These are phyloP conservation scores for Chaetothyriales sp. DNA, from an alignment of 2,329 filamentous ascomycete genomes.

Conservation along the genomic window DNA sequence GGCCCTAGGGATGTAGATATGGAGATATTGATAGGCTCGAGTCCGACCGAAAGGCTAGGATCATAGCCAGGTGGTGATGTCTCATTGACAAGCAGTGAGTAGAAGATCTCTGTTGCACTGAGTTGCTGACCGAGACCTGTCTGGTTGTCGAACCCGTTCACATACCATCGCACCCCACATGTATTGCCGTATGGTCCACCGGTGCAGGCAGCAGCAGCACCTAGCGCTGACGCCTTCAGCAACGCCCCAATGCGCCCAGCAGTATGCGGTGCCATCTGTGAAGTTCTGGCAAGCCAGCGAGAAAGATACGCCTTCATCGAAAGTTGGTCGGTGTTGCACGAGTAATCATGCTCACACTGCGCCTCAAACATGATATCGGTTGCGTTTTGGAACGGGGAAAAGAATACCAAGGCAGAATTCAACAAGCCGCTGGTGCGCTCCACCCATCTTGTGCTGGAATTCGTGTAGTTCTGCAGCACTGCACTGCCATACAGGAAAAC, in stretches of 20 bases:
- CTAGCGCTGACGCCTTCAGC: conserved; percentile 42
- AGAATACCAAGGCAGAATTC: conserved; percentile 35
- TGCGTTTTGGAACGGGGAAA: conserved; percentile 25
- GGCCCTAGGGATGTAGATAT: conserved; percentile 5
- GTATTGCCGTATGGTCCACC: conserved; percentile 40
- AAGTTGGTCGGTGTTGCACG: conserved; percentile 56
- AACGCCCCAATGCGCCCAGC: conserved; percentile 40
- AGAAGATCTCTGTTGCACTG: conserved; percentile 47
- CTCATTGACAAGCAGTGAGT: conserved; percentile 15
- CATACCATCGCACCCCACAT: conserved; percentile 51
- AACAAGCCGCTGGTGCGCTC: conserved; percentile 41
- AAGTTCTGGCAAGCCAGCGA: conserved; percentile 47
- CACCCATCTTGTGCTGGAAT: conserved; percentile 41
- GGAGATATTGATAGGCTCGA: background rate
- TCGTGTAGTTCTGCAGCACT: conserved; percentile 38
- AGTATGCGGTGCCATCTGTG: conserved; percentile 47
- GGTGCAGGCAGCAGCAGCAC: conserved; percentile 45
- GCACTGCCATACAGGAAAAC: conserved; percentile 36
- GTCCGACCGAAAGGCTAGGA: too few species aligned
- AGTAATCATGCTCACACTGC: conserved; percentile 45
- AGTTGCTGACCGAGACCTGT: conserved; percentile 55
- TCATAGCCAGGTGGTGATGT: conserved; percentile 9
- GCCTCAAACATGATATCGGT: conserved; percentile 49
- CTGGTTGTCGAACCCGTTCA: conserved; percentile 38
- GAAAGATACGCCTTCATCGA: conserved; percentile 58